phyloP scores from a whole-genome alignment of 257 asterid species.

The Primulina huaijiensis region DNA sequence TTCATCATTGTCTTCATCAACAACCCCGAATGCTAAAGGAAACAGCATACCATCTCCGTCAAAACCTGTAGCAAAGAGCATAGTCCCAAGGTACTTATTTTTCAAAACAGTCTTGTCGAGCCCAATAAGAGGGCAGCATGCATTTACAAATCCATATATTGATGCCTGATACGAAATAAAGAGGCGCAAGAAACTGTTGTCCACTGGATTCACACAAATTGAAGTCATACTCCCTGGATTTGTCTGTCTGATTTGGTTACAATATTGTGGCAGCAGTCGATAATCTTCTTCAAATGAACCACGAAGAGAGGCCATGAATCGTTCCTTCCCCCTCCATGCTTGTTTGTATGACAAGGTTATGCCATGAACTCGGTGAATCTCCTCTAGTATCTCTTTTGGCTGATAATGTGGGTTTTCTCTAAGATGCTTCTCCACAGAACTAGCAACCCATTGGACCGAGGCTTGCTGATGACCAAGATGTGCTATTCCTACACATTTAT shows the following conservation, averaged over 20 bases:
- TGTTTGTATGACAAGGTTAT: constrained; percentile 70
- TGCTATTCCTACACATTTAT: constrained; percentile 54
- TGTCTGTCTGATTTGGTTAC: constrained; percentile 53
- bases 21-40: constrained; percentile 74
- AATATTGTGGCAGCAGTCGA: constrained; percentile 61
- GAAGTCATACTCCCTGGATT: constrained; percentile 77
- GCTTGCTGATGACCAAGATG: constrained; percentile 82
- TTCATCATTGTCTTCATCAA: constrained; percentile 63
- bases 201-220: constrained; percentile 46
- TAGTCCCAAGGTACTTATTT: constrained; percentile 60
- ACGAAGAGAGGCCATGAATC: constrained; percentile 57
- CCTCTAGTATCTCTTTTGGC: constrained; percentile 72
- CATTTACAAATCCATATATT: constrained; percentile 59
- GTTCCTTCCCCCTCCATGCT: constrained; percentile 76
- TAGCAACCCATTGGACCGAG: constrained; percentile 75
- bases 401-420: constrained; percentile 62
- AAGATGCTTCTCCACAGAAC: constrained; percentile 52
- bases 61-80: constrained; percentile 65
- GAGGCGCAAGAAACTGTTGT: constrained; percentile 55
- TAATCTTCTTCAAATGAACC: constrained; percentile 74
- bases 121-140: constrained; percentile 60
- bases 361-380: constrained; percentile 67
- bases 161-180: constrained; percentile 73
- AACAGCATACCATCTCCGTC: constrained; percentile 68
- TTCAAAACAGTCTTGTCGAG: constrained; percentile 53